Conservation (phyloP, 2,329 filamentous ascomycete genomes). For the Ceratocystis destructans region DNA sequence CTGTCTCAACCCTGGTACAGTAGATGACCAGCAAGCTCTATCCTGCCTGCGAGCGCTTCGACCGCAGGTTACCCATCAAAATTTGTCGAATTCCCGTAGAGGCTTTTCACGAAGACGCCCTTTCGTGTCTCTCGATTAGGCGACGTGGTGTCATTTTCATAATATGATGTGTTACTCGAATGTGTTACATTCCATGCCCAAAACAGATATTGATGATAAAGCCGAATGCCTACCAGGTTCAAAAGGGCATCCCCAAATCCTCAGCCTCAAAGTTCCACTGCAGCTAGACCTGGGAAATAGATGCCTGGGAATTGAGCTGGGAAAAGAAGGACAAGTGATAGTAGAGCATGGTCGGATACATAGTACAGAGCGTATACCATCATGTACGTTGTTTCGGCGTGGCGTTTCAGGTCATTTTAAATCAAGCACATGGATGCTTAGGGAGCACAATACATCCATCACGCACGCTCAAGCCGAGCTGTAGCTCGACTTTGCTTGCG, state of each 20-base stretch:
- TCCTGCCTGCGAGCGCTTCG: too few relatives aligned
- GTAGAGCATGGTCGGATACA: too few relatives aligned
- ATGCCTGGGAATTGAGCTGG: not conserved
- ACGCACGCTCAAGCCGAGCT: too few relatives aligned
- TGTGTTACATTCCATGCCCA: not conserved
- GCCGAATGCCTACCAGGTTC: not conserved
- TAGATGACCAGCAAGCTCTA: too few relatives aligned
- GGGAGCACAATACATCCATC: too few relatives aligned
- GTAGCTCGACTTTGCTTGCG: too few relatives aligned
- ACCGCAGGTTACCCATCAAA: not conserved
- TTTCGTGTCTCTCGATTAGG: not conserved
- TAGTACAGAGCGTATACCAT: too few relatives aligned
- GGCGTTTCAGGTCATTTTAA: too few relatives aligned
- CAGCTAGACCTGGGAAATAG: not conserved
- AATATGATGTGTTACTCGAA: not conserved
- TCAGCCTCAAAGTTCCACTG: not conserved
- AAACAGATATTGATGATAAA: not conserved
- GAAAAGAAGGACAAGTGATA: not conserved
- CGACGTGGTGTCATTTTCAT: constrained; percentile 1
- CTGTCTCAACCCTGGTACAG: too few relatives aligned
- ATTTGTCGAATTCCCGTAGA: not conserved
- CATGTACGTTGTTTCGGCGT: too few relatives aligned
- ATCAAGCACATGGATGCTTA: too few relatives aligned
- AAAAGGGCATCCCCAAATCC: not conserved
- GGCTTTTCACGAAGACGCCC: not conserved